Conservation (phyloP, 371 early-diverging fungal species). For the Smittium mucronatum region DNA sequence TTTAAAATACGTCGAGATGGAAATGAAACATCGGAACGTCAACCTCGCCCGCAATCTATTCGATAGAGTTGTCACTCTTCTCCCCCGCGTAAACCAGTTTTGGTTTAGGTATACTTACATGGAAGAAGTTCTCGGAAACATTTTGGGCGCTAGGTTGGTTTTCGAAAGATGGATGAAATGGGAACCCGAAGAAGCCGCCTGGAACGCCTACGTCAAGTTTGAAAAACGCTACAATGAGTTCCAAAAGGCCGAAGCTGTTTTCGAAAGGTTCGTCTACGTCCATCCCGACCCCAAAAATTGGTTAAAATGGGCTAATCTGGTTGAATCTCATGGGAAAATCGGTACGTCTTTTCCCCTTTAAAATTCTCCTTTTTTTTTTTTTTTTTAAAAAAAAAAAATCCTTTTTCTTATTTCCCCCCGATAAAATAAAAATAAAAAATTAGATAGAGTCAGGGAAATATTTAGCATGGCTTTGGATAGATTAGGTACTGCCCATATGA, state of each 20-base stretch:
- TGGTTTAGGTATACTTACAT: conserved; percentile 97
- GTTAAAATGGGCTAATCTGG: conserved; percentile 92
- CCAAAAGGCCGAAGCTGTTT: conserved; percentile 67
- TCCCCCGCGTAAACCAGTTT: conserved; percentile 89
- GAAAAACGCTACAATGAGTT: conserved; percentile 78
- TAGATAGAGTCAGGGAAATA: conserved; percentile 65
- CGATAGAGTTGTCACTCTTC: conserved; percentile 75
- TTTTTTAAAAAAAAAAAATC: background rate
- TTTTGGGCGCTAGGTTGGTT: conserved; percentile 76
- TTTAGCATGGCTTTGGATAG: conserved; percentile 77
- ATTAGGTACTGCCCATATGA: conserved; percentile 75
- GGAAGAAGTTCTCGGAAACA: conserved; percentile 90
- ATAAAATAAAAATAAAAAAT: conserved; percentile 7
- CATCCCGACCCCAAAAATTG: conserved; percentile 88
- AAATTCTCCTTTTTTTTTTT: background rate
- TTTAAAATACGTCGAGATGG: conserved; percentile 90
- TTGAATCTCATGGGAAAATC: conserved; percentile 59
- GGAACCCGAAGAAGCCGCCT: conserved; percentile 87
- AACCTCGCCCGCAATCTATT: conserved; percentile 85
- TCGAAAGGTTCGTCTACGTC: conserved; percentile 70
- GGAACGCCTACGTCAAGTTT: conserved; percentile 88
- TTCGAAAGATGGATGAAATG: conserved; percentile 98
- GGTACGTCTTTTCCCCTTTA: conserved; percentile 3
- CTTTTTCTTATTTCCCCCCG: no score
- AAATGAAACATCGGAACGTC: conserved; percentile 87